Evolutionary conservation across 2,329 filamentous ascomycete species (phyloP), one percentile per base, ranked within the genome.

Genomic region (Nothopassalora personata): DNA sequence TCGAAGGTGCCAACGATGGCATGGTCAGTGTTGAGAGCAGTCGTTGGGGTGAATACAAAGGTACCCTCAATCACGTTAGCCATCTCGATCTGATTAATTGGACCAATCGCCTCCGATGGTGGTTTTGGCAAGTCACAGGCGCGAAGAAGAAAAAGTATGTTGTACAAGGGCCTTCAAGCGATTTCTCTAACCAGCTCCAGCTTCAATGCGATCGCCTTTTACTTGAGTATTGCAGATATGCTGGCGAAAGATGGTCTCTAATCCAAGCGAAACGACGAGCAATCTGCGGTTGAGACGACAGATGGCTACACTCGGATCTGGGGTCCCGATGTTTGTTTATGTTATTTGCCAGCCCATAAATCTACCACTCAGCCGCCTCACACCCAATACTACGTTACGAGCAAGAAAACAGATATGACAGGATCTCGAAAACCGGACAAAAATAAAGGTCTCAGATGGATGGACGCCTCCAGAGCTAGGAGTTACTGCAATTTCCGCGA

Each of bases 1-100:
- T 76, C 4, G 84, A 87, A 72, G 83, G 82, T 0, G 75, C 81
- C 9, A 87, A 87, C 66, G 84, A 87, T 68, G 84, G 84, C 0
- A 74, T 87, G 23, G 84, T 87, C 39, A 91, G 83, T 63, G 83
- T 86, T 36, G 71, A 75, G 3, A 86, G 83, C 60, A 82, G 81
- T 65, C 77, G 74, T 60, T 87, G 84, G 84, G 84, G 84, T 34
- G 76, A 77, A 9, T 87, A 87, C 65, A 83, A 85, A 68, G 84
- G 84, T 30, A 87, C 84, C 1, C 68, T 87, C 53, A 75, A 84
- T n/a, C 81, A 81, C 4, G 84, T 86, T 59, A 85, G 81, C 69
- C 84, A 87, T 73, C 70, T 87, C 50, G 84, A 87, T 65, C 68
- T 86, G 61, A 87, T 87, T 71, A 87, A 87, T 65, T 87, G 84